Evolutionary conservation across 192 early-diverging fungal species (phyloP).

Genomic region (Backusella macrospora): DNA sequence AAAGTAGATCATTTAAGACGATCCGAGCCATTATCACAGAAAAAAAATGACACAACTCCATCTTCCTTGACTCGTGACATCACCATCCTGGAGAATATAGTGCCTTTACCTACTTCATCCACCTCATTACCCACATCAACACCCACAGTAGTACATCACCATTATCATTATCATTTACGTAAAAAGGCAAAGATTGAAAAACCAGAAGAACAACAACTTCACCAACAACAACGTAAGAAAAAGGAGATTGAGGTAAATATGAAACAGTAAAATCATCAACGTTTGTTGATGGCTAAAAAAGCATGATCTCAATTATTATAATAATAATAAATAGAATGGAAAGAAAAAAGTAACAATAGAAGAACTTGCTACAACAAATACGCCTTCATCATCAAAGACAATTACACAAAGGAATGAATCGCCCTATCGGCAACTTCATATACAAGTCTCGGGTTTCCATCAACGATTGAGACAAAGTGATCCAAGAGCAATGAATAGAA

Average conservation of each 20-base stretch:
- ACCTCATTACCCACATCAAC: constrained; percentile 13
- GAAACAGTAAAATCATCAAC: neutral
- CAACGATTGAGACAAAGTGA: constrained; percentile 49
- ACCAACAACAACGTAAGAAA: neutral
- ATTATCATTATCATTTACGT: constrained; percentile 41
- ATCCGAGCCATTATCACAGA: neutral
- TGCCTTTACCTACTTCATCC: constrained; percentile 10
- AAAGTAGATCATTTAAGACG: constrained; percentile 2
- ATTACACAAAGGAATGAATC: neutral
- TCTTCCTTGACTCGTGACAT: neutral
- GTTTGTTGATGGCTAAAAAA: neutral
- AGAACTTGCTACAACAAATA: neutral
- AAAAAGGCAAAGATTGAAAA: constrained; percentile 7
- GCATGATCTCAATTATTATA: neutral
- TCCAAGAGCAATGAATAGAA: constrained; percentile 54
- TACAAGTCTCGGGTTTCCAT: neutral
- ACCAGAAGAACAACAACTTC: neutral
- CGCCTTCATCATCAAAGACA: neutral
- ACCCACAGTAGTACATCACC: constrained; percentile 35
- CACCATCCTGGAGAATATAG: constrained; percentile 4
- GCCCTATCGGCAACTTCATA: neutral
- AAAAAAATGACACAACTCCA: neutral
- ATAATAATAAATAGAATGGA: neutral
- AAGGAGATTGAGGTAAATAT: constrained; percentile 3
- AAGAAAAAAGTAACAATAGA: constrained; percentile 4